These are phyloP conservation scores for Entomortierella parvispora DNA, from an alignment of 192 early-diverging fungal species.

Conservation along the genomic window DNA sequence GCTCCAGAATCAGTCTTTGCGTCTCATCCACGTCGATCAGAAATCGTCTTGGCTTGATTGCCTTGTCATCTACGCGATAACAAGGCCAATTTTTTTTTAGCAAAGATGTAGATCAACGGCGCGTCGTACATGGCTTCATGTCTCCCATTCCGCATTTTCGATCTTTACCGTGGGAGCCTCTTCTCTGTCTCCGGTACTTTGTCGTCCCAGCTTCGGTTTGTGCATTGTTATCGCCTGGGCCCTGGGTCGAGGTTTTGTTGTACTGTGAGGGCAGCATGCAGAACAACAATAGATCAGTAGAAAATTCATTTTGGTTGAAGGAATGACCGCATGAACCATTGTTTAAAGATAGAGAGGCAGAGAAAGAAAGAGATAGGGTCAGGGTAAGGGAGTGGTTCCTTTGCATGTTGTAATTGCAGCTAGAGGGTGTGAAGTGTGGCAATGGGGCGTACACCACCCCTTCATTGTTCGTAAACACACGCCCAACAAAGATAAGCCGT, in stretches of 20 bases:
- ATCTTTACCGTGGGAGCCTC: constrained; percentile 55
- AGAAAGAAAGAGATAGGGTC: too few relatives aligned
- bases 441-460: too few relatives aligned
- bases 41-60: constrained; percentile 74
- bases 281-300: too few relatives aligned
- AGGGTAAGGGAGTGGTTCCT: too few relatives aligned
- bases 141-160: not conserved
- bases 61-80: constrained; percentile 69
- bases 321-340: not conserved
- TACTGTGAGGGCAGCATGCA: constrained; percentile 6
- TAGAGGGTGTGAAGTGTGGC: too few relatives aligned
- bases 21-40: constrained; percentile 89
- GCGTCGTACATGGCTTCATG: not conserved
- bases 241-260: not conserved
- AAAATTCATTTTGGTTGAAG: not conserved
- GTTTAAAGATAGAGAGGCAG: not conserved
- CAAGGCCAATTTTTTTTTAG: too few relatives aligned
- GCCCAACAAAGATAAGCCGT: constrained; percentile 19
- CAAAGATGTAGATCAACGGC: too few relatives aligned
- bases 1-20: constrained; percentile 79
- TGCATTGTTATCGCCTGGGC: not conserved
- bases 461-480: too few relatives aligned
- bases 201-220: constrained; percentile 20
- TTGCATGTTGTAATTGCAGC: too few relatives aligned
- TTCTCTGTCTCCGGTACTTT: constrained; percentile 50